Base-by-base conservation (phyloP, 2,329 filamentous ascomycete species). In the Cladorrhinum sp. region DNA sequence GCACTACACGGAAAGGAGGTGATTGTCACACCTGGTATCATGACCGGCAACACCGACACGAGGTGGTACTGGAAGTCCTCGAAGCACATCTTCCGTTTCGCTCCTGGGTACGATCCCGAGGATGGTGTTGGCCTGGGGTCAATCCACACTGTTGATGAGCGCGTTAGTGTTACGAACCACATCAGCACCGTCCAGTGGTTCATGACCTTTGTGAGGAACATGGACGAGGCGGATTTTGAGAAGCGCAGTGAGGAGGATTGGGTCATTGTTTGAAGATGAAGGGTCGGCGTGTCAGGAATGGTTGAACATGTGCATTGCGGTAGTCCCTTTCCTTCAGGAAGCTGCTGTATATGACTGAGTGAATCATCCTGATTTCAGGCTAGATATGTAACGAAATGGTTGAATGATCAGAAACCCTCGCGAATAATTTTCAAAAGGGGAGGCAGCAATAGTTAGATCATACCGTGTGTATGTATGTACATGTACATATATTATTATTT, bases 21-120 rank as follows among this genome's bases (percentile, higher is more conserved):
- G 1, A 74, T 86, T 2, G 79, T 87, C 0, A 79, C 84, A 0
- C 81, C 82, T 0, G 79, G 79, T 0, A 73, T 81, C n/a, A 77
- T 78, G 72, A 77, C 76, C 3, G 80, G 78, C 1, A 82, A 81
- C 62, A 82, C 80, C 0, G 80, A 82, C 65, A 81, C 79, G 0
- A 70, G 75, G 27, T 79, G 75, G 56, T 83, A 80, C 64, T 81
- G 78, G 77, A 68, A 71, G 7, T 64, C 82, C 61, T 78, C 77
- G 1, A 71, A 67, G 38, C 76, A 82, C 60, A 79, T 83, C 55
- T 82, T 77, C 63, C 77, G 82, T 12, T 84, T 78, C 68, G 71
- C 68, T 0, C 81, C 81, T 2, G 72, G 73, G 1, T 76, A 69
- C 60, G 73, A 75, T 36, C 69, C 71, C 0, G 70, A 72, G 32